phyloP scores from a whole-genome alignment of 495 filamentous ascomycete genomes.

The Cenococcum geophilum region DNA sequence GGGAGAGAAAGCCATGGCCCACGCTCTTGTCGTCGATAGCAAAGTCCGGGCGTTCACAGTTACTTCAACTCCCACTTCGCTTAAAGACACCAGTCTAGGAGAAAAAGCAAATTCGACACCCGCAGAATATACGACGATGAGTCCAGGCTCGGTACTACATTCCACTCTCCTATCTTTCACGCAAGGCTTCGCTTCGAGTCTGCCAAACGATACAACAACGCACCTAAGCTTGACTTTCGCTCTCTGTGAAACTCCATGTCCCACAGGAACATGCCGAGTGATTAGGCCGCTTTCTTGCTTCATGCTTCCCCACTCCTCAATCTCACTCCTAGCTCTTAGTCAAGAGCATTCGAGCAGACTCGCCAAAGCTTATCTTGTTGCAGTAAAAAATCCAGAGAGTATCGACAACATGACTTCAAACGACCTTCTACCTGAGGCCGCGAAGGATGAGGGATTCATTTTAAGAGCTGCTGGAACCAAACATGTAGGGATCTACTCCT shows the following conservation, averaged over 20 bases:
- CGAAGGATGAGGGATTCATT: too few relatives aligned
- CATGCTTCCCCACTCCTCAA: background rate
- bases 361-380: too few relatives aligned
- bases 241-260: background rate
- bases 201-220: background rate
- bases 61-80: background rate
- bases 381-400: too few relatives aligned
- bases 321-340: background rate
- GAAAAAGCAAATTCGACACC: background rate
- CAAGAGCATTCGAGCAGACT: too few relatives aligned
- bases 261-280: background rate
- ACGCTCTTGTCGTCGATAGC: slow-evolving; percentile 2
- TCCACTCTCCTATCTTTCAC: slow-evolving; percentile 1
- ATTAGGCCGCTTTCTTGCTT: background rate
- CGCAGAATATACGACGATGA: background rate
- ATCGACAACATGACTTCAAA: too few relatives aligned
- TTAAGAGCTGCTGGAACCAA: too few relatives aligned
- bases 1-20: background rate
- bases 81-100: background rate
- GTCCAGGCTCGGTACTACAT: background rate
- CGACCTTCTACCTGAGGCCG: too few relatives aligned
- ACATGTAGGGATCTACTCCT: background rate
- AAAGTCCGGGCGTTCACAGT: background rate
- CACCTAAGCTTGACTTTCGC: background rate
- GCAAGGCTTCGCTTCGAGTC: background rate